These are phyloP conservation scores for Paramecium caudatum DNA, from an alignment of 73 alveolate species.

Conservation along the genomic window DNA sequence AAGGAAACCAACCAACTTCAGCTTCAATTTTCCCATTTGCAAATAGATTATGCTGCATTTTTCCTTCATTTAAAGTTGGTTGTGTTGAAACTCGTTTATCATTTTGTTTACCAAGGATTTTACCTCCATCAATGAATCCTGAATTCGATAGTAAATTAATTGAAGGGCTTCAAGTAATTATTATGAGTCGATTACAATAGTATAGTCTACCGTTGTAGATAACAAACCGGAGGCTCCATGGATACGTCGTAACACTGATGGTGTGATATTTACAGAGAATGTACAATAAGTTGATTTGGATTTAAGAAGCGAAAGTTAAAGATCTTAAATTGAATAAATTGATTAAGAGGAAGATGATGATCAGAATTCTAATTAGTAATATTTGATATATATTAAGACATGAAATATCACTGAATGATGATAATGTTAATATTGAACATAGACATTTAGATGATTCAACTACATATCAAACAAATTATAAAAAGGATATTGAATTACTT, in stretches of 20 bases:
- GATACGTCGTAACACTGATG: slow-evolving; percentile 62
- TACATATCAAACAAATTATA: slow-evolving; percentile 32
- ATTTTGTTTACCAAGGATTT: slow-evolving; percentile 51
- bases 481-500: slow-evolving; percentile 56
- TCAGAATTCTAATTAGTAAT: slow-evolving; percentile 22
- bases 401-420: slow-evolving; percentile 27
- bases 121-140: slow-evolving; percentile 70
- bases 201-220: slow-evolving; percentile 61
- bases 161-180: slow-evolving; percentile 47
- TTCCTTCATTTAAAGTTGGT: slow-evolving; percentile 66
- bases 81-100: slow-evolving; percentile 45
- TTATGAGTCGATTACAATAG: slow-evolving; percentile 56
- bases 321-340: not conserved
- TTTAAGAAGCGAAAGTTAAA: slow-evolving; percentile 57
- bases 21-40: slow-evolving; percentile 60
- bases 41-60: slow-evolving; percentile 72
- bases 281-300: slow-evolving; percentile 47
- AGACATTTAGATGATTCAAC: slow-evolving; percentile 54
- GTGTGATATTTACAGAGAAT: slow-evolving; percentile 66
- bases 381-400: not conserved
- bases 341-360: slow-evolving; percentile 34
- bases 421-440: not conserved
- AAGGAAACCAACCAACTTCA: not conserved
- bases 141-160: slow-evolving; percentile 57
- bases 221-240: slow-evolving; percentile 73